phyloP scores from a whole-genome alignment of 331 rosid species.

The Cydonia oblonga region DNA sequence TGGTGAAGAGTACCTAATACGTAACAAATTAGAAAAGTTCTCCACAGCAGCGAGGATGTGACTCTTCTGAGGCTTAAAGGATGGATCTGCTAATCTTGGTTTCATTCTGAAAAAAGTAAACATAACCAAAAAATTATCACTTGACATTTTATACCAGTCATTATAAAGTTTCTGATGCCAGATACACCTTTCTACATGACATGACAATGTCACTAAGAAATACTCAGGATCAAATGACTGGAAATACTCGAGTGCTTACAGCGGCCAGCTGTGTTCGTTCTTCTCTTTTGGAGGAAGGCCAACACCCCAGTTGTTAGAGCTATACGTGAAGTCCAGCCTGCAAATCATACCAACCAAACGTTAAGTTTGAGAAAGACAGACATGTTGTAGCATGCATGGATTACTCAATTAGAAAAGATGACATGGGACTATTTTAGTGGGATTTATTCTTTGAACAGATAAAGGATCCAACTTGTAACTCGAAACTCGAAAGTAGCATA shows the following conservation, averaged over 20 bases:
- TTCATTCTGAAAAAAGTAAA: conserved; percentile 45
- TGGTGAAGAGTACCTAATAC: conserved; percentile 89
- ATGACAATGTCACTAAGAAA: background rate
- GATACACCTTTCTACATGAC: conserved; percentile 5
- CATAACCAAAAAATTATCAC: conserved; percentile 1
- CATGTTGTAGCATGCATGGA: background rate
- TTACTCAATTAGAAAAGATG: background rate
- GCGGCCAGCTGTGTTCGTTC: conserved; percentile 75
- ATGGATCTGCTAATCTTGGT: conserved; percentile 82
- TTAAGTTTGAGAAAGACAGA: background rate
- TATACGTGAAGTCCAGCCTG: conserved; percentile 87
- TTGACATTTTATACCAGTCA: conserved; percentile 1
- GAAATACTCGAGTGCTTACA: conserved; percentile 44
- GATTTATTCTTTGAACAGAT: background rate
- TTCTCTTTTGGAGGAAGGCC: conserved; percentile 91
- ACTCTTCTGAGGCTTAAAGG: conserved; percentile 59
- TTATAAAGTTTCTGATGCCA: background rate
- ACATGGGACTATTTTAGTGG: background rate
- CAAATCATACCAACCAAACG: conserved; percentile 9
- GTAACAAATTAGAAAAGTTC: conserved; percentile 49
- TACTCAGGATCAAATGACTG: background rate
- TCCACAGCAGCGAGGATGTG: conserved; percentile 57
- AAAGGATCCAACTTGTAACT: background rate
- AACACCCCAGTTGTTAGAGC: conserved; percentile 81
- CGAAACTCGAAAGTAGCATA: background rate